Evolutionary conservation across 768 basidiomycete species (phyloP).

Genomic region (Mrakia frigida): DNA sequence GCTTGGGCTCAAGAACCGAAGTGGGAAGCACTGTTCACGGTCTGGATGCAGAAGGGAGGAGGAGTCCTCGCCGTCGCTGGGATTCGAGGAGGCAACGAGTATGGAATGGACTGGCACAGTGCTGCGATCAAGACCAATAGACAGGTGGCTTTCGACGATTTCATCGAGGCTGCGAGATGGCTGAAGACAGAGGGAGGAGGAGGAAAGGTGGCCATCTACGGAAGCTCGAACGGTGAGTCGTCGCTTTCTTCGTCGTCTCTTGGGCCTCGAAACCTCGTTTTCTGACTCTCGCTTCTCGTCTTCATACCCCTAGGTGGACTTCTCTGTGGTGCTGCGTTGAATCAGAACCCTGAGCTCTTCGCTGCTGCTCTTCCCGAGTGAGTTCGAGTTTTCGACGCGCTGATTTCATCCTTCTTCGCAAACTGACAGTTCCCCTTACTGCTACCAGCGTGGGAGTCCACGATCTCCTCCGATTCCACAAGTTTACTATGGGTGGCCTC

Average conservation of each 20-base stretch:
- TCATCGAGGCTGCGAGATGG: constrained; percentile 25
- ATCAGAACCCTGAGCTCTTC: constrained; percentile 26
- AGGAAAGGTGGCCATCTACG: constrained; percentile 20
- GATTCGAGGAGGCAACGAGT: constrained; percentile 30
- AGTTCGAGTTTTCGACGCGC: not conserved
- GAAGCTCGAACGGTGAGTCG: constrained; percentile 21
- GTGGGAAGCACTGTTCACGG: constrained; percentile 22
- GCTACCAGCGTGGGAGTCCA: constrained; percentile 21
- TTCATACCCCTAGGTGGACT: constrained; percentile 21
- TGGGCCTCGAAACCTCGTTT: not conserved
- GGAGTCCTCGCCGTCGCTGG: constrained; percentile 29
- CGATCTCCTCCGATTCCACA: constrained; percentile 30
- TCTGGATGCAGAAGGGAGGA: not conserved
- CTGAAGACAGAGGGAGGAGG: constrained; percentile 16
- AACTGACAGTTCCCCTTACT: not conserved
- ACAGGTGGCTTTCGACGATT: constrained; percentile 23
- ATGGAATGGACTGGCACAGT: constrained; percentile 29
- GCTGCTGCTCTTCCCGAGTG: constrained; percentile 30
- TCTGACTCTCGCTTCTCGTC: not conserved
- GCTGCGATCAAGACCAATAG: constrained; percentile 12
- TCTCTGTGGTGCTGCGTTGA: constrained; percentile 24
- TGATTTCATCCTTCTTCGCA: not conserved
- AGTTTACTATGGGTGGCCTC: constrained; percentile 30
- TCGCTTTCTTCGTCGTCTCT: too few relatives aligned
- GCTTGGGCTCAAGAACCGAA: constrained; percentile 27